These are phyloP conservation scores for Fusarium sp. DNA, from an alignment of 2,329 filamentous ascomycete species.

Conservation along the genomic window DNA sequence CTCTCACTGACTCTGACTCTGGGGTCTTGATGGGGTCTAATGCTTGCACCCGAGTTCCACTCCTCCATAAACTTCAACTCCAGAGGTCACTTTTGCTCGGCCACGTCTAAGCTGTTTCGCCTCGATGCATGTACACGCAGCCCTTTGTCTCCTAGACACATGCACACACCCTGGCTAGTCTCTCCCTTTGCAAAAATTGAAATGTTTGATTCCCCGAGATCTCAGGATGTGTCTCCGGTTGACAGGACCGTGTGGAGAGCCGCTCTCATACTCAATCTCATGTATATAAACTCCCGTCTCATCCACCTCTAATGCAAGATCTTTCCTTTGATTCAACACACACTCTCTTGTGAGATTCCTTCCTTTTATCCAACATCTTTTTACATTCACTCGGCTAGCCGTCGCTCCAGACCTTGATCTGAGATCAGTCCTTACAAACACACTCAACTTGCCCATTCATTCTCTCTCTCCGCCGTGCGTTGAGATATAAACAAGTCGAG, in stretches of 20 bases:
- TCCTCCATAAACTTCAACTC: constrained; percentile 5
- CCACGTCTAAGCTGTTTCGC: constrained; percentile 29
- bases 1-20: constrained; percentile 22
- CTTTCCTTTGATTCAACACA: constrained; percentile 7
- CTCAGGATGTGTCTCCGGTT: background rate
- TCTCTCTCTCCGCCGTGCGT: constrained; percentile 44
- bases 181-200: constrained; percentile 2
- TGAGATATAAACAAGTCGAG: constrained; percentile 42
- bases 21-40: constrained; percentile 15
- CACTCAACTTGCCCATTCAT: constrained; percentile 29
- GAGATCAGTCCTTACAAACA: constrained; percentile 43
- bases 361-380: constrained; percentile 25
- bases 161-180: constrained; percentile 5
- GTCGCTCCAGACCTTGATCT: constrained; percentile 41
- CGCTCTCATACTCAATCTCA: background rate
- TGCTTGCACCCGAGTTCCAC: constrained; percentile 18
- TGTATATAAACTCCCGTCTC: constrained; percentile 1
- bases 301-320: constrained; percentile 24
- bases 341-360: constrained; percentile 37
- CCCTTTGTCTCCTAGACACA: constrained; percentile 28
- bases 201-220: constrained; percentile 25
- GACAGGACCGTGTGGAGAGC: constrained; percentile 5
- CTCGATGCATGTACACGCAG: constrained; percentile 24
- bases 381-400: constrained; percentile 43
- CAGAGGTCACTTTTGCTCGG: constrained; percentile 28